Evolutionary conservation across 148 eudicot species (phyloP).

Genomic region (Suaeda aralocaspica): DNA sequence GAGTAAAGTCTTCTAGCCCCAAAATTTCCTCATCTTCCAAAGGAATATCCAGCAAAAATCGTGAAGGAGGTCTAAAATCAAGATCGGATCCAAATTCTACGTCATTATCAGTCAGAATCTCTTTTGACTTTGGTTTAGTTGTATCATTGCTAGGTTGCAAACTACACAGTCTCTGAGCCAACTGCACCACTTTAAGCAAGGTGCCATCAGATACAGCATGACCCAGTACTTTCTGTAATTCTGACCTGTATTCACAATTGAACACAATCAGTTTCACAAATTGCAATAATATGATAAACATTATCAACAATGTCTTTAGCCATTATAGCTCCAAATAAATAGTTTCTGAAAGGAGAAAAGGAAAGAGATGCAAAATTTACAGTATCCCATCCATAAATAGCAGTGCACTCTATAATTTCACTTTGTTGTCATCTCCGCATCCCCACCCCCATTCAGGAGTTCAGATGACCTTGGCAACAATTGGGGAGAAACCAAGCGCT

Average conservation of each 20-base stretch:
- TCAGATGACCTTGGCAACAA: not conserved
- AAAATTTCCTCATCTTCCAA: conserved; percentile 52
- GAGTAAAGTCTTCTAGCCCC: conserved; percentile 36
- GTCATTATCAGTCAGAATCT: conserved; percentile 32
- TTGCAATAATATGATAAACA: not conserved
- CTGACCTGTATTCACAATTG: conserved; percentile 44
- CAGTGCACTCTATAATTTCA: not conserved
- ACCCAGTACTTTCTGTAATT: conserved; percentile 75
- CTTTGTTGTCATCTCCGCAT: not conserved
- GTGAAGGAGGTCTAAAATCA: conserved; percentile 65
- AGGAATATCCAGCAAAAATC: conserved; percentile 69
- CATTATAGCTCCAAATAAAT: not conserved
- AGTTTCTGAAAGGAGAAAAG: not conserved
- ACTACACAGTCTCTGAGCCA: conserved; percentile 47
- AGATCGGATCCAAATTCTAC: conserved; percentile 78
- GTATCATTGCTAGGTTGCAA: conserved; percentile 48
- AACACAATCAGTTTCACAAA: conserved; percentile 11
- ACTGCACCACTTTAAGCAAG: conserved; percentile 47
- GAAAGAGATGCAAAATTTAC: not conserved
- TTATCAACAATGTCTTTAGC: not conserved
- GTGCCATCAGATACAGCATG: conserved; percentile 47
- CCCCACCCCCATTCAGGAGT: not conserved
- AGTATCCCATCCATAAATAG: not conserved
- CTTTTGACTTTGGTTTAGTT: conserved; percentile 23
- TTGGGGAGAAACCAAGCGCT: no score